Conservation (phyloP, 2,329 filamentous ascomycete genomes). For the Ustulina deusta region DNA sequence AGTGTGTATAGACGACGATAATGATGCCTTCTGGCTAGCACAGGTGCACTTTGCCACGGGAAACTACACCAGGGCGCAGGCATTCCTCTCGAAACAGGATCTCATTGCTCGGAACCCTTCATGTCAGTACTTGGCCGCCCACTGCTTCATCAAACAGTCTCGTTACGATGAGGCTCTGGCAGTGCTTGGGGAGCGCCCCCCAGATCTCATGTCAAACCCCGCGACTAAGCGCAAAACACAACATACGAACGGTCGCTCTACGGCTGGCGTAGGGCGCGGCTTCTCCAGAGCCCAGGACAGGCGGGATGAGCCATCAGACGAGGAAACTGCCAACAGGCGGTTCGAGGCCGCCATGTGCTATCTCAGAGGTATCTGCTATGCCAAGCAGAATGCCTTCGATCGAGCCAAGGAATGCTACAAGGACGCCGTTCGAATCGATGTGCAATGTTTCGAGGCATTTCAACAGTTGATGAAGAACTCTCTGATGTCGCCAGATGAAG, state of each 20-base stretch:
- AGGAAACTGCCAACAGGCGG: conserved; percentile 79
- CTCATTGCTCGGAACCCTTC: conserved; percentile 84
- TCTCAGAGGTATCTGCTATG: conserved; percentile 90
- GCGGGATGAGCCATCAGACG: conserved; percentile 59
- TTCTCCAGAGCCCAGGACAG: conserved; percentile 43
- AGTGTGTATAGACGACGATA: conserved; percentile 77
- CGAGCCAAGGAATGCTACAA: conserved; percentile 98
- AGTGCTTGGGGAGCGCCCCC: conserved; percentile 91
- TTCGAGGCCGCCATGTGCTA: conserved; percentile 99
- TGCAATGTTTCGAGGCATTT: conserved; percentile 98
- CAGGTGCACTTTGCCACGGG: conserved; percentile 96
- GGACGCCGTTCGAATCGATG: conserved; percentile 94
- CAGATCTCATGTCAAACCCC: conserved; percentile 79
- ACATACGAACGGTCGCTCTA: conserved; percentile 59
- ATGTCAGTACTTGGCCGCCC: conserved; percentile 91
- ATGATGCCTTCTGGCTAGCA: conserved; percentile 97
- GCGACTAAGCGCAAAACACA: conserved; percentile 77
- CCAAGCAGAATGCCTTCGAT: conserved; percentile 97
- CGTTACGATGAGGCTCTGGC: conserved; percentile 89
- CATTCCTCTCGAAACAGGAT: conserved; percentile 86
- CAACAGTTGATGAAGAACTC: conserved; percentile 98
- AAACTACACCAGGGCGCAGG: conserved; percentile 92
- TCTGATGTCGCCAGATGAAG: conserved; percentile 87
- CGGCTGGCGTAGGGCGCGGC: conserved; percentile 41
- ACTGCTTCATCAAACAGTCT: conserved; percentile 93